Evolutionary conservation across 208 protist genomes (phyloP).

Genomic region (Leishmania martiniquensis): DNA sequence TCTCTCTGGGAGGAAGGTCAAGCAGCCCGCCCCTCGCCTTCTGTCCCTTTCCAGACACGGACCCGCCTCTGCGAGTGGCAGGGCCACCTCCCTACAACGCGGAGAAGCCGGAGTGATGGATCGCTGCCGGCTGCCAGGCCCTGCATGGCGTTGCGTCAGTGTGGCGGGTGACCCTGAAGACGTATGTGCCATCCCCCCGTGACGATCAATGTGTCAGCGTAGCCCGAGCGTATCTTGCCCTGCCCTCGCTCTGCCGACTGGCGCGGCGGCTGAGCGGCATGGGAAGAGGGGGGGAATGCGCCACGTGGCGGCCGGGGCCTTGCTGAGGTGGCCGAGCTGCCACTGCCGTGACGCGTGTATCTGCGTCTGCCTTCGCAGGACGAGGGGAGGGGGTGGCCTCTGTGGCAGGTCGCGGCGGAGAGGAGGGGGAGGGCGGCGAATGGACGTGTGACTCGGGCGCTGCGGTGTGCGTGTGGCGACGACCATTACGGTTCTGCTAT

Average conservation of each 20-base stretch:
- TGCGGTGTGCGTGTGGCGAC: background rate
- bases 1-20: background rate
- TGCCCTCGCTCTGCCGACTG: background rate
- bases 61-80: background rate
- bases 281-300: background rate
- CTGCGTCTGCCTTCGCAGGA: background rate
- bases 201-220: background rate
- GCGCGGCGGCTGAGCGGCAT: no score
- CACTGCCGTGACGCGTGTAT: background rate
- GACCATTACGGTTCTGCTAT: background rate
- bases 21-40: background rate
- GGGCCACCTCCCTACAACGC: background rate
- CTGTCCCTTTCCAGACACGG: background rate
- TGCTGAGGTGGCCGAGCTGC: background rate
- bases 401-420: no score
- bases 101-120: background rate
- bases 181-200: background rate
- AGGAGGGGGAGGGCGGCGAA: no score
- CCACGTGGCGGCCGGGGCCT: background rate
- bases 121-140: background rate
- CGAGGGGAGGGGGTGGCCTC: background rate
- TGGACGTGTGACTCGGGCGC: background rate
- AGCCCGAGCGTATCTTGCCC: background rate
- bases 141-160: background rate
- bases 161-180: background rate